Base-by-base conservation (phyloP, 306 rosid species). In the Casuarina glauca region DNA sequence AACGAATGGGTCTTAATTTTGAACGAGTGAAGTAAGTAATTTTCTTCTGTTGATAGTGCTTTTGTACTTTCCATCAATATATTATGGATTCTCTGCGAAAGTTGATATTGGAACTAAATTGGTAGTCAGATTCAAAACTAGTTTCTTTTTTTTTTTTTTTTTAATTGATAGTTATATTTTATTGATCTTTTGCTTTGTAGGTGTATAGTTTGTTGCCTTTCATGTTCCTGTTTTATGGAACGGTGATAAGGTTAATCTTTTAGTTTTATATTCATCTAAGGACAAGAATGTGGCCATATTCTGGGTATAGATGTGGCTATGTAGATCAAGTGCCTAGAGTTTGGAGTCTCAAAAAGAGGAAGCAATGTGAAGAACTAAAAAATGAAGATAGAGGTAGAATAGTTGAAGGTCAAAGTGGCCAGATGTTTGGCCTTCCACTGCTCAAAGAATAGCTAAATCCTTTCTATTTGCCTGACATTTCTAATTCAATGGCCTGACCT, bases 1-100 rank as follows among this genome's bases (percentile, higher is more conserved):
- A 95, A 75, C 78, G 97, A 89, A 93, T 95, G 93, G 99, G 97
- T 79, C 80, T 95, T 74, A 95, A 91, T 73, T 95, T 93, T 77
- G 96, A 93, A 3, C 86, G 99, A 75, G 94, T 93, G 35, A 93
- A 95, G 99, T 91, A 82, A 90, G 96, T 84, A 44, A 57, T 26
- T 48, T 79, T 58, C 38, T 78, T 19, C 5, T 4, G 72, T 74
- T 42, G 45, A 53, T 55, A n/a, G 43, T 76, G 66, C 41, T 66
- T 67, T 57, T 3, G 1, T 74, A 50, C 60, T 12, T 49, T 32
- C 39, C 1, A 63, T 53, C 6, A 35, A 67, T 17, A 20, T 49
- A 1, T 13, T 69, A 17, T 69, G 54, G 19, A 44, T 45, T 10
- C 73, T 19, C 42, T 19, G 41, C 9, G 3, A 69, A 43, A n/a